Base-by-base conservation (phyloP, 345 rosid species). In the Angophora floribunda region DNA sequence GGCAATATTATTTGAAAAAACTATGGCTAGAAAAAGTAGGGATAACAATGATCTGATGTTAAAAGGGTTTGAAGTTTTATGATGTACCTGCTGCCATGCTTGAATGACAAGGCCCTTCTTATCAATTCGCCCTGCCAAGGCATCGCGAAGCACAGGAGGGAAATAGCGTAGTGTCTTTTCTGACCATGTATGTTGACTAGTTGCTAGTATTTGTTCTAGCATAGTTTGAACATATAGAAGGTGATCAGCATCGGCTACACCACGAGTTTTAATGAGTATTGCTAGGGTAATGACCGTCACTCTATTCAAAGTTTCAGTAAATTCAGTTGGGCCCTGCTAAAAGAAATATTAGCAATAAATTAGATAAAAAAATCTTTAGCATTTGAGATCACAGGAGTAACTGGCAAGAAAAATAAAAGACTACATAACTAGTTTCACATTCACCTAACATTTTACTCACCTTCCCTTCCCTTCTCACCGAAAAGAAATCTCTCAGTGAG, bases 231-330 rank as follows among this genome's bases (percentile, higher is more conserved):
- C 95, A 92, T 94, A 97, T 86, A 93, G 95, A 89, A 98, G 78
- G 91, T 98, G 99, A 90, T 98, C 99, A 90, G 99, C 98, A 92
- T 98, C 99, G 12, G 99, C 96, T 88, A 97, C 96, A 89, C 99
- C 99, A 51, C 99, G 97, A 78, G 99, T 98, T 93, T 97, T 98
- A 87, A 97, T 95, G 55, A 97, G 93, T 92, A 98, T 96, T 88
- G 99, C 98, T 87, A 98, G 99, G 90, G 97, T 97, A 86, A 97
- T 93, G 89, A 98, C 88, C 32, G 97, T 97, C 89, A 95, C 89
- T 87, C 99, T 96, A 89, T 98, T 98, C 92, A 98, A 89, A 86
- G 99, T 97, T 93, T 98, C 99, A 47, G 99, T 98, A 94, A 98
- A 98, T 88, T 98, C 99, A 86, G 96, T 97, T 57, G 99, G 98